Base-by-base conservation (phyloP, 805 yeast species). In the Yarrowia osloensis region DNA sequence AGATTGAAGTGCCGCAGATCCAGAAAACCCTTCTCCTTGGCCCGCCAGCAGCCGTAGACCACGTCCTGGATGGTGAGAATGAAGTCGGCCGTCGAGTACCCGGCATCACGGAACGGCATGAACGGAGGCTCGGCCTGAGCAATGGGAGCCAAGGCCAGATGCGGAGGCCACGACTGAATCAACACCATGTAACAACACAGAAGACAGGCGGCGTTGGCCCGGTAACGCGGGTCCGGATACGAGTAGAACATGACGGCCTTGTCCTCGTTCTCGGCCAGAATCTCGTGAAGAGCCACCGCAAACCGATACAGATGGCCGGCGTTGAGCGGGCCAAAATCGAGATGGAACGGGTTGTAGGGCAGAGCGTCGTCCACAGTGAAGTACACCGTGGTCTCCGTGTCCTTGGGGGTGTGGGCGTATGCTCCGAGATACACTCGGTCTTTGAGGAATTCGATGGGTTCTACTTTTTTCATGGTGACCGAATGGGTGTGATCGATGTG, bases 161-260 rank as follows among this genome's bases (percentile, higher is more conserved):
- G 99, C 0, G 99, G 99, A 1, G 98, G 91, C 99, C 99, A 95
- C 15, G 91, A 88, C 76, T 95, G 99, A 19, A 95, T 94, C 66
- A 95, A 79, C 0, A 95, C 80, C 98, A 95, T 92, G 78, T 95
- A 95, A 74, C 98, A 91, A 70, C 97, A 91, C 63, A 95, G 81
- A 70, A 95, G 81, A 77, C 98, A 92, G 4, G 98, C 98, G 19
- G 98, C 96, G 74, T 95, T 95, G 7, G 98, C 87, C 73, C 99
- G 80, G 70, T 88, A 88, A 69, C 88, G 86, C 0, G 97, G 85
- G 35, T 90, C 87, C 0, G 94, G 86, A 0, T 92, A 83, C 15
- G 97, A 91, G 77, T 91, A 95, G 73, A 94, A 88, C 3, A 94
- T 96, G 22, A 95, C 91, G 1, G 97, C 96, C 73, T 90, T 92